Base-by-base conservation (phyloP, 176 grass and related monocot species). In the Tillandsia fasciculata region DNA sequence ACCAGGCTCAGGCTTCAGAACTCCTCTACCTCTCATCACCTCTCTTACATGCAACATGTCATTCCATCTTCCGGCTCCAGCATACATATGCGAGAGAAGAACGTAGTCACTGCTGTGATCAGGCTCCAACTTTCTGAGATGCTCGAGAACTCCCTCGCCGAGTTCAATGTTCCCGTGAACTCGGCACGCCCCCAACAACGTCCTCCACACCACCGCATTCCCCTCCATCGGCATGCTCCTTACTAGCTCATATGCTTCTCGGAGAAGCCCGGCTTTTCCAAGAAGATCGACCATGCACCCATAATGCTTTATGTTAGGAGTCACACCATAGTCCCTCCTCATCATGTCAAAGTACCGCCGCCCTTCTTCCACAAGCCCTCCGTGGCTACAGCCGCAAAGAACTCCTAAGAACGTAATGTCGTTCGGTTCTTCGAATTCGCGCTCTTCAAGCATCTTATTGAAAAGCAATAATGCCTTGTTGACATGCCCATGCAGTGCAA, bases 131-230 rank as follows among this genome's bases (percentile, higher is more conserved):
- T 76, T 64, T 11, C 54, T 49, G 8, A 76, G 26, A 65, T 66
- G 73, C 50, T 66, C 53, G 15, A 49, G 50, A 52, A 76, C 73
- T 10, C 20, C 24, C 26, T 56, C 12, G 50, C 73, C 73, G 5
- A 76, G 28, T 67, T 76, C 64, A 14, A 76, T 13, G 24, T 76
- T 26, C 17, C 73, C 73, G 9, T 76, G 73, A 54, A 76, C 50
- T 53, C 73, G 2, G 63, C 73, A 76, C 0, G 73, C 73, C 2
- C 73, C 64, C 9, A 76, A 26, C 63, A 76, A 52, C 27, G 73
- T 76, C 73, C 73, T 76, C 73, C 73, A 76, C 9, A 76, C 73
- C 73, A 76, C 73, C 2, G 50, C 63, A 64, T 67, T 76, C 24
- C 73, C 64, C 49, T 76, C 63, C 26, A 67, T 56, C 13, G 73